Conservation (phyloP, 2,329 filamentous ascomycete species). For the Pseudogymnoascus sp. region DNA sequence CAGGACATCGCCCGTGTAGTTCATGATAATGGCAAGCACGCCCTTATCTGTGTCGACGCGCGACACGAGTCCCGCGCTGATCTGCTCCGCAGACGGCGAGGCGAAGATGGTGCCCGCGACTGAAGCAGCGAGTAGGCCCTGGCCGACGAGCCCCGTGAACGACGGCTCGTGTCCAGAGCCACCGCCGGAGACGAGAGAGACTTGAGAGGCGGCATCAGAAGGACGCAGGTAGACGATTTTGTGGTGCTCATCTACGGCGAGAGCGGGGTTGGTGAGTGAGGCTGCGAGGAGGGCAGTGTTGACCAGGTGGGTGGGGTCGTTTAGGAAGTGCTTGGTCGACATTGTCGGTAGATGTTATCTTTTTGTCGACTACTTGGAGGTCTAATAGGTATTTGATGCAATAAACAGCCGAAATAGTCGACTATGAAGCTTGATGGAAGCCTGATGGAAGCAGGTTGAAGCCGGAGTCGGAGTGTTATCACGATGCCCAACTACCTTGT, state of each 20-base stretch:
- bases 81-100: constrained; percentile 72
- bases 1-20: constrained; percentile 82
- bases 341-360: constrained; percentile 24
- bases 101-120: constrained; percentile 86
- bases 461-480: constrained; percentile 3
- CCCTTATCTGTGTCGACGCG: constrained; percentile 65
- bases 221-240: constrained; percentile 77
- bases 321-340: constrained; percentile 78
- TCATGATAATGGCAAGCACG: constrained; percentile 88
- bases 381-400: neutral
- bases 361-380: neutral
- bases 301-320: constrained; percentile 73
- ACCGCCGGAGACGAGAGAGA: constrained; percentile 80
- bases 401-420: neutral
- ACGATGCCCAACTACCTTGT: neutral
- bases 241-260: constrained; percentile 68
- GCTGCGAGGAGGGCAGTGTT: constrained; percentile 66
- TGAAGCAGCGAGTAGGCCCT: constrained; percentile 69
- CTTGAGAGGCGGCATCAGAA: constrained; percentile 44
- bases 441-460: neutral
- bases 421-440: neutral
- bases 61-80: constrained; percentile 65
- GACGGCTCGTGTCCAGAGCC: constrained; percentile 86
- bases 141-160: constrained; percentile 77
- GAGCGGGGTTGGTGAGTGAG: constrained; percentile 74